Evolutionary conservation across 2,329 filamentous ascomycete genomes (phyloP).

Genomic region (Cadophora sp.): DNA sequence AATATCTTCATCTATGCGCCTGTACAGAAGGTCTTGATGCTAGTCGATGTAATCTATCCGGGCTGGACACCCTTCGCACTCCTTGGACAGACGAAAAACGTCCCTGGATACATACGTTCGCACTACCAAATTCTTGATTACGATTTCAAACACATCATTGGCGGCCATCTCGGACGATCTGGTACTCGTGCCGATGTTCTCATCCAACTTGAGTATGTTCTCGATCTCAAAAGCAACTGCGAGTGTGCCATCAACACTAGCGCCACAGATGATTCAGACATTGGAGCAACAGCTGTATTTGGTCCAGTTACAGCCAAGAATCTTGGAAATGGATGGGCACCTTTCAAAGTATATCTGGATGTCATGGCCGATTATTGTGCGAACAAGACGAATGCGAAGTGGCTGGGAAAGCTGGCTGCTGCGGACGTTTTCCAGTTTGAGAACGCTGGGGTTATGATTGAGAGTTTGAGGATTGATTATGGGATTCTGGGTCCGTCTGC

Average conservation of each 20-base stretch:
- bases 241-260: constrained; percentile 31
- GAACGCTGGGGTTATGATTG: constrained; percentile 38
- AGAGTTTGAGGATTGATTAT: constrained; percentile 39
- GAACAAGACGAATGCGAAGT: constrained; percentile 39
- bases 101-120: constrained; percentile 41
- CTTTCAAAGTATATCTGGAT: constrained; percentile 34
- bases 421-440: constrained; percentile 38
- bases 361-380: constrained; percentile 31
- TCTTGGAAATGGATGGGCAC: constrained; percentile 39
- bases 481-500: constrained; percentile 21
- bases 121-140: constrained; percentile 42
- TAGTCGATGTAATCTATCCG: constrained; percentile 42
- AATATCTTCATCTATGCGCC: constrained; percentile 44
- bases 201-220: constrained; percentile 37
- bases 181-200: constrained; percentile 38
- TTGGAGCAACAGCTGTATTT: constrained; percentile 17
- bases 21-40: constrained; percentile 38
- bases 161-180: constrained; percentile 38
- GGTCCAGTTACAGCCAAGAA: constrained; percentile 29
- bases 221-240: constrained; percentile 36
- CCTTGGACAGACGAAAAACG: constrained; percentile 35
- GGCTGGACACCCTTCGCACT: constrained; percentile 39
- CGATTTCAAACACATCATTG: constrained; percentile 41
- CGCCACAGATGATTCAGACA: constrained; percentile 14
- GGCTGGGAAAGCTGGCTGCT: constrained; percentile 34